Evolutionary conservation across 306 rosid genomes (phyloP).

Genomic region (Boehmeria nivea): DNA sequence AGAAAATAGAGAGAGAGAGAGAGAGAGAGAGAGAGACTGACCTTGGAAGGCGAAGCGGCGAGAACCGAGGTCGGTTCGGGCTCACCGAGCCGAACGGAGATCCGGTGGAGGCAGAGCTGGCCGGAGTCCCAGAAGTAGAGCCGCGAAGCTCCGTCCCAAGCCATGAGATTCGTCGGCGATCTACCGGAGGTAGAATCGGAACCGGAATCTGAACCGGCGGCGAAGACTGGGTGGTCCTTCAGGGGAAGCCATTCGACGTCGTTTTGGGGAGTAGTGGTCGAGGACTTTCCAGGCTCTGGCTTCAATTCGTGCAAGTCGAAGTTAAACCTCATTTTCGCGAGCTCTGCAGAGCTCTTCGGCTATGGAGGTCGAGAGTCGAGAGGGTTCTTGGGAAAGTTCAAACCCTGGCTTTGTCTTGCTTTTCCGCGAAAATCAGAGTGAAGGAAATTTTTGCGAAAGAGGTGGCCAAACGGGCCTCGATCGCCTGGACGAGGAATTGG

Average conservation of each 20-base stretch:
- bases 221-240: conserved; percentile 61
- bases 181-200: conserved; percentile 2
- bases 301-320: conserved; percentile 34
- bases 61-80: conserved; percentile 74
- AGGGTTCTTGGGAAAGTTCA: neutral
- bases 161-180: conserved; percentile 47
- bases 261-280: conserved; percentile 52
- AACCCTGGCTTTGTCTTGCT: neutral
- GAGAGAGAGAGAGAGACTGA: conserved; percentile 14
- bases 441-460: too few relatives aligned
- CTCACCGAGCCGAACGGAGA: conserved; percentile 80
- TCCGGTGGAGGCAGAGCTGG: conserved; percentile 50
- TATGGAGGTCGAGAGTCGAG: neutral
- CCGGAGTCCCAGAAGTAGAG: conserved; percentile 79
- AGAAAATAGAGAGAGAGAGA: neutral
- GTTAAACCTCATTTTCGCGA: conserved; percentile 43
- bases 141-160: conserved; percentile 82
- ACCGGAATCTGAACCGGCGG: conserved; percentile 21
- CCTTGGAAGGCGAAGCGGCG: conserved; percentile 84
- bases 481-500: too few relatives aligned
- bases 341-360: neutral
- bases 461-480: too few relatives aligned
- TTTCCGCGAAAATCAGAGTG: neutral
- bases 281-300: conserved; percentile 38
- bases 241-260: conserved; percentile 84